Base-by-base conservation (phyloP, 2,329 filamentous ascomycete genomes). In the Colletotrichum musicola region DNA sequence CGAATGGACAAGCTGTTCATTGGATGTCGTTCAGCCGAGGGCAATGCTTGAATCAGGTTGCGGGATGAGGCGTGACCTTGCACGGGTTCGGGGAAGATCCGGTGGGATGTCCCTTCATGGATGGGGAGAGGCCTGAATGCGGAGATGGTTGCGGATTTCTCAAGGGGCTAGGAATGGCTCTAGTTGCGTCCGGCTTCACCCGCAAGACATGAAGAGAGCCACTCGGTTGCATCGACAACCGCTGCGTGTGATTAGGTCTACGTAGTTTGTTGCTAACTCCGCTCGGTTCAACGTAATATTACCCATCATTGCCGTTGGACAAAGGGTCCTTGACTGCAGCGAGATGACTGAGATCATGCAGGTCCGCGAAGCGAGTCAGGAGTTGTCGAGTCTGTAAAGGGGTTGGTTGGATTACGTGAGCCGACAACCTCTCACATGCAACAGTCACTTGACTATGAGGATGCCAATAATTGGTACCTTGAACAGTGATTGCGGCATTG, bases 81-180 rank as follows among this genome's bases (percentile, higher is more conserved):
- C 20, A 35, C 20, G 61, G 25, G 20, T 38, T 38, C n/a, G 60
- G 40, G 40, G 49, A 20, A 38, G 54, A 54, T 56, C 46, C 46
- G 64, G 22, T 14, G 44, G 46, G 42, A 35, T 10, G 30, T 25
- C 22, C 30, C 30, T 35, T 35, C 30, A 25, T 25, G 22, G 22
- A 22, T 22, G 22, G 22, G 22, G 22, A 4, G 22, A 25, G 22
- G 30, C 12, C 30, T 35, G 30, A 18, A n/a, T 51, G 25, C 49
- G 59, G 59, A 46, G 49, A 46, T n/a, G 42, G 9, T 30, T 12
- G 40, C 60, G 46, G 64, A 64, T 67, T 63, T 42, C 51, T 62
- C 10, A 47, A 42, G n/a, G 42, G 13, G 44, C 9, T 6, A 54
- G 13, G 50, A 54, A 12, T 9, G 30, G 30, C 7, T 35, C 12